A percentile compares a stretch with the other conserved stretches of the same genome.
phyloP scores from a whole-genome alignment of 2,329 filamentous ascomycete genomes.

The Xylaria sp. region DNA sequence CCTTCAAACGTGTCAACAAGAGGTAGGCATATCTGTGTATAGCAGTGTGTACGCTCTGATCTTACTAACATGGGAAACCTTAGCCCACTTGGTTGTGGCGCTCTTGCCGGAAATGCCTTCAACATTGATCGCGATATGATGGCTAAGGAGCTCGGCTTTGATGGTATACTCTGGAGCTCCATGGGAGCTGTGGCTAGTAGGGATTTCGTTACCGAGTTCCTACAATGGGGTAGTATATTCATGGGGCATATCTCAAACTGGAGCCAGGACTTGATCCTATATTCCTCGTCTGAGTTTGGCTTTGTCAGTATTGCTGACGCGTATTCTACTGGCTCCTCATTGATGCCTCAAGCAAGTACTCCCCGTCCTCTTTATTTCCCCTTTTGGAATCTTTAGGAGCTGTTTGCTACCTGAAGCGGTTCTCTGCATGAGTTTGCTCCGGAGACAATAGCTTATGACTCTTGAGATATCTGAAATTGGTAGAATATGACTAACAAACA shows the following conservation, averaged over 20 bases:
- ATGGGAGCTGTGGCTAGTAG: slow-evolving; percentile 76
- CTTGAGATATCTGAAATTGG: slow-evolving; percentile 10
- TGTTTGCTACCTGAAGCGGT: slow-evolving; percentile 5
- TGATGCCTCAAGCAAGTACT: slow-evolving; percentile 18
- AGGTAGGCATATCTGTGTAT: neutral
- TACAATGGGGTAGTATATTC: slow-evolving; percentile 79
- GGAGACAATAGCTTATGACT: slow-evolving; percentile 4
- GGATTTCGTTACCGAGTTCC: slow-evolving; percentile 81
- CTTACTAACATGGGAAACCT: slow-evolving; percentile 33
- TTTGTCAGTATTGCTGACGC: slow-evolving; percentile 73
- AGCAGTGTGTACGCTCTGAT: slow-evolving; percentile 1
- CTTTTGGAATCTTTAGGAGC: slow-evolving; percentile 11
- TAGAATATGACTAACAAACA: slow-evolving; percentile 6
- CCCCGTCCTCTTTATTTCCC: slow-evolving; percentile 2
- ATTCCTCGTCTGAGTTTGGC: slow-evolving; percentile 75
- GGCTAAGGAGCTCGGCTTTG: slow-evolving; percentile 75
- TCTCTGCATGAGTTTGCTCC: slow-evolving; percentile 3
- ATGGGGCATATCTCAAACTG: slow-evolving; percentile 82
- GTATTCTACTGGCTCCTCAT: slow-evolving; percentile 61
- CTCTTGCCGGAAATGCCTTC: slow-evolving; percentile 77
- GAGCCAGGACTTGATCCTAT: slow-evolving; percentile 87
- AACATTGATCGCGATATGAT: slow-evolving; percentile 73
- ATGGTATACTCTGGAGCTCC: slow-evolving; percentile 69
- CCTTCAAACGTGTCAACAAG: slow-evolving; percentile 67
- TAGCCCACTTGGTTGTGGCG: slow-evolving; percentile 70